These are phyloP conservation scores for Collybia nuda DNA, from an alignment of 768 basidiomycete genomes.

Conservation along the genomic window DNA sequence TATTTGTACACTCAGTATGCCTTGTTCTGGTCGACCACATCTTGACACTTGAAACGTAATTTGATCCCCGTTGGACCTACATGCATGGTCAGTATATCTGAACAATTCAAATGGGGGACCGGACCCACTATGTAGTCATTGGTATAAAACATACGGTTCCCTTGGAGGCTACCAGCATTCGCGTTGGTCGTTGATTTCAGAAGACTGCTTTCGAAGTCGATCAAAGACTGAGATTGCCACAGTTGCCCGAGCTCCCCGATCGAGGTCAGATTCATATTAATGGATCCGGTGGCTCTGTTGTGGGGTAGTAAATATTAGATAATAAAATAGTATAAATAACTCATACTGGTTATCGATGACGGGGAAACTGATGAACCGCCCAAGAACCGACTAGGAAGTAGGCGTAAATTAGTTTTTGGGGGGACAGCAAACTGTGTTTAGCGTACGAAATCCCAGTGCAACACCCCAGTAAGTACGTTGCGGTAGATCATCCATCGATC, in stretches of 20 bases:
- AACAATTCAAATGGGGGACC: no score
- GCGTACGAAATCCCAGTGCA: conserved; percentile 75
- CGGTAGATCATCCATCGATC: conserved; percentile 70
- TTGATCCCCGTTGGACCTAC: conserved; percentile 29
- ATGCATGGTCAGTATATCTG: background rate
- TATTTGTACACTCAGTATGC: conserved; percentile 67
- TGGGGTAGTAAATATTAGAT: background rate
- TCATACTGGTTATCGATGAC: background rate
- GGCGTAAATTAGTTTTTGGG: no score
- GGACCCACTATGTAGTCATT: conserved; percentile 19
- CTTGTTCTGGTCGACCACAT: conserved; percentile 61
- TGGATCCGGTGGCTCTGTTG: conserved; percentile 36
- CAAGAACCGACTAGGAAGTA: conserved; percentile 55
- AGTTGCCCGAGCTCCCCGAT: conserved; percentile 34
- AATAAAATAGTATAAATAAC: conserved; percentile 18
- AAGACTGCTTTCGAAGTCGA: conserved; percentile 24
- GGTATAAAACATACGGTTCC: conserved; percentile 24
- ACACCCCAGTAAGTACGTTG: conserved; percentile 52
- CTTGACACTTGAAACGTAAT: conserved; percentile 57
- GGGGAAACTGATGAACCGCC: conserved; percentile 62
- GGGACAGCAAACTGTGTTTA: conserved; percentile 5
- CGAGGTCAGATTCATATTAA: conserved; percentile 42
- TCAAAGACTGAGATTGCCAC: conserved; percentile 34
- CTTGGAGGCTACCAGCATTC: conserved; percentile 18
- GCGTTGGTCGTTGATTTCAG: conserved; percentile 11